These are phyloP conservation scores for Nicotiana noctiflora DNA, from an alignment of 257 asterid species.

Conservation along the genomic window DNA sequence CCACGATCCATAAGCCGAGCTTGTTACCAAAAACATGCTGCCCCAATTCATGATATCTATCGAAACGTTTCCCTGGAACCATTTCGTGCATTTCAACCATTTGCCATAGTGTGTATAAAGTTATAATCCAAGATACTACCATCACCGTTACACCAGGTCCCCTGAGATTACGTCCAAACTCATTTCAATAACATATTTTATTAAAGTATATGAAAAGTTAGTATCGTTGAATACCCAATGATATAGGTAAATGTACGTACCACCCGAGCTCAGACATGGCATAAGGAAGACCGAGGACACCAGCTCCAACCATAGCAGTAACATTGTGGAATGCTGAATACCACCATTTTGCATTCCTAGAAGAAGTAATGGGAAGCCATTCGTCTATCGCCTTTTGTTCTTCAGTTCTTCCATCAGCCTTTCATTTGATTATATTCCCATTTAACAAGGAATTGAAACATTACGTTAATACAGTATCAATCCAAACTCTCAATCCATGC, in stretches of 20 bases:
- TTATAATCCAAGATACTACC: slow-evolving; percentile 43
- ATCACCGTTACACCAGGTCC: slow-evolving; percentile 43
- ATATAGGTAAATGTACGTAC: slow-evolving; percentile 3
- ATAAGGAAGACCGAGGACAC: slow-evolving; percentile 38
- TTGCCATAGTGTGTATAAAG: slow-evolving; percentile 53
- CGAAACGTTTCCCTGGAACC: slow-evolving; percentile 54
- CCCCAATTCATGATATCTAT: slow-evolving; percentile 55
- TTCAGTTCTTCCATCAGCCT: slow-evolving; percentile 23
- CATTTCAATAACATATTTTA: not conserved
- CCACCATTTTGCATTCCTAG: slow-evolving; percentile 48
- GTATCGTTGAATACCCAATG: not conserved
- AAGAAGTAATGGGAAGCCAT: slow-evolving; percentile 41
- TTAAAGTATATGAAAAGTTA: not conserved
- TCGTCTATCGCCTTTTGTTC: slow-evolving; percentile 32
- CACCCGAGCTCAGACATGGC: slow-evolving; percentile 43
- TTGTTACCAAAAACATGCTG: slow-evolving; percentile 52
- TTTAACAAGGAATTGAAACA: not conserved
- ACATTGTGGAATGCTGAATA: slow-evolving; percentile 44
- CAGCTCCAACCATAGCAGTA: slow-evolving; percentile 41
- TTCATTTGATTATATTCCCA: not conserved
- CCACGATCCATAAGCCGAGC: slow-evolving; percentile 38
- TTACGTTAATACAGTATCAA: not conserved
- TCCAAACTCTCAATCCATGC: no score
- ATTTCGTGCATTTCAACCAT: slow-evolving; percentile 71
- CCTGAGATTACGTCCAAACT: slow-evolving; percentile 15